Base-by-base conservation (phyloP, 306 rosid species). In the Astragalus membranaceus region DNA sequence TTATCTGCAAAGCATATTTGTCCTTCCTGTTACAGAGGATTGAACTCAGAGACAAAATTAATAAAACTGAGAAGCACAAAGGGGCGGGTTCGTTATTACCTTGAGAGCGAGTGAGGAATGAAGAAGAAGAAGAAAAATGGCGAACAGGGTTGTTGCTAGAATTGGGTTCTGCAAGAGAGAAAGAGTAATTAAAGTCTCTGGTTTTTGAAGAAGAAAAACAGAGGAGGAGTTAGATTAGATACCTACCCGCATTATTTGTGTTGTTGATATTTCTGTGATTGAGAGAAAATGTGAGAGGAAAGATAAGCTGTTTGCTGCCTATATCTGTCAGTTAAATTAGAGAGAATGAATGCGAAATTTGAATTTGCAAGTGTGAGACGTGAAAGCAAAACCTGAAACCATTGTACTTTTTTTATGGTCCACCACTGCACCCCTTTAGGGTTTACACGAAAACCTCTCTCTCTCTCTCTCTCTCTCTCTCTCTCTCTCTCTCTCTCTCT, bases 81-180 rank as follows among this genome's bases (percentile, higher is more conserved):
- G n/a, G n/a, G n/a, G n/a, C n/a, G n/a, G n/a, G n/a, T n/a, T n/a
- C n/a, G n/a, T n/a, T n/a, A n/a, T n/a, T n/a, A n/a, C n/a, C n/a
- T 84, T 77, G 78, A 81, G 87, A 64, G 98, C 88, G 2, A 84
- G 76, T 23, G 91, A 85, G 11, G 73, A 72, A 66, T 69, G 71
- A 15, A 85, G 59, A 70, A 88, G 59, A 70, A 88, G 74, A 36
- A 79, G 79, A 51, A 64, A 14, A 6, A 78, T 10, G 59, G 76
- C 54, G 1, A 85, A 62, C 36, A 90, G 84, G 62, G 75, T 67
- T 5, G 76, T 44, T 26, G 72, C 20, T 14, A 81, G 11, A 16
- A 67, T 51, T 29, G 67, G 69, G 15, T 74, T 85, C 89, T 79
- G 87, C 77, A 69, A 74, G 70, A 58, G 71, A 57, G 50, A 36